A percentile compares a stretch with the other conserved stretches of the same genome.
These are phyloP conservation scores for Tetraselmis chui DNA, from an alignment of 139 green algal genomes.

Conservation along the genomic window DNA sequence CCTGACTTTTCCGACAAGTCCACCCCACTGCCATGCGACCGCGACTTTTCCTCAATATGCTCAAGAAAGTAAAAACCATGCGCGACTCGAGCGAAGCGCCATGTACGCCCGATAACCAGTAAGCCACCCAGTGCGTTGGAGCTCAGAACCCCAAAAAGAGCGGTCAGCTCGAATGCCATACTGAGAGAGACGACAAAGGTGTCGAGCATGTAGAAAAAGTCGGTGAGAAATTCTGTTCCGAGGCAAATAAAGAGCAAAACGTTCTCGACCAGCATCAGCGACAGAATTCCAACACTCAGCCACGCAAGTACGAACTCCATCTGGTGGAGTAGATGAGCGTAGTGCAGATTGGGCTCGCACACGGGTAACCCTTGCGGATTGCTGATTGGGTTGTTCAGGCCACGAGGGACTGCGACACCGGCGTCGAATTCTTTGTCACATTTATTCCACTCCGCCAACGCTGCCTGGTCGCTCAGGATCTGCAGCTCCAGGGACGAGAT, in stretches of 20 bases:
- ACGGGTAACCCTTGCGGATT: neutral
- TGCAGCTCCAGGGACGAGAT: neutral
- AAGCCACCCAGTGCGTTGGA: neutral
- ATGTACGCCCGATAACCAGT: neutral
- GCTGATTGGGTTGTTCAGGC: neutral
- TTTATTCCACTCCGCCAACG: neutral
- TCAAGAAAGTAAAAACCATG: neutral
- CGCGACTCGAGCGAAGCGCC: neutral
- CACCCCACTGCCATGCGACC: neutral
- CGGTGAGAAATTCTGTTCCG: neutral
- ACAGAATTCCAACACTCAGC: neutral
- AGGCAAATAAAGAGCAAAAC: neutral
- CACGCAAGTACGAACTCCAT: neutral
- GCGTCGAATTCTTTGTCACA: neutral
- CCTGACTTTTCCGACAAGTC: neutral
- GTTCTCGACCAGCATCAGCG: neutral
- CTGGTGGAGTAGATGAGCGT: neutral
- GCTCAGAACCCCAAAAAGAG: neutral
- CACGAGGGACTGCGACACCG: neutral
- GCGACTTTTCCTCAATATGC: neutral
- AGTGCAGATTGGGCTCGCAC: neutral
- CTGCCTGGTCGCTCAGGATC: neutral
- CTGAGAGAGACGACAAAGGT: neutral
- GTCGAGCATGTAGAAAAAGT: neutral
- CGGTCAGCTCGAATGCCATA: neutral